Evolutionary conservation across 306 rosid genomes (phyloP), one percentile per base, ranked within the genome.

Genomic region (Begonia fuchsioides): DNA sequence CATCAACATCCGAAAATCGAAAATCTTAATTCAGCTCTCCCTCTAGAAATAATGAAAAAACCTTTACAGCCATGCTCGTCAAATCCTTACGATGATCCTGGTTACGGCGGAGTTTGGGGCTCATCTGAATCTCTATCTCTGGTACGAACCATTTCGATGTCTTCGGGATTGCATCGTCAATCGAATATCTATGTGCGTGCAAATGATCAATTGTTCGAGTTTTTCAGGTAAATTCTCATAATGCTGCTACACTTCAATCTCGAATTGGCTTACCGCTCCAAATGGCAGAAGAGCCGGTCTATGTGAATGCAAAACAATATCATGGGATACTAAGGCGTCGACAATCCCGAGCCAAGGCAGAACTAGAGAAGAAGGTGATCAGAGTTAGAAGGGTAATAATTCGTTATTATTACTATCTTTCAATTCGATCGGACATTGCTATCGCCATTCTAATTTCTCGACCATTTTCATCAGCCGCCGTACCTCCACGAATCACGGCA

Each of bases 401-500:
- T 55, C 13, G 1, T 19, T 13, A n/a, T 13, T 7, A 12, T 12
- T 38, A 0, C 15, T 11, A 8, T 9, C 15, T 13, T 46, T 13
- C 9, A 6, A 9, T 11, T 16, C 2, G 13, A 16, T 18, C 8
- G 35, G 32, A 0, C 11, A 16, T 49, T 49, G 13, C 12, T 49
- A 16, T 49, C 49, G 9, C 3, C 19, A 6, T 17, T n/a, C 17
- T 17, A 12, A 12, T 14, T 43, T 12, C 13, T 39, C 3, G 6
- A 2, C 39, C 14, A 26, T 17, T 20, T 18, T 58, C 5, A 47
- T 10, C 65, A 74, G 80, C 70, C n/a, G n/a, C n/a, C 80, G 6
- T 69, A 74, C 61, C 80, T 69, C 39, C 76, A 74, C 11, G 72
- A 74, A 44, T 74, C 80, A 12, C 56, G 80, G 19, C 80, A 74